Conservation (phyloP, 306 rosid genomes). For the Senna siamea region DNA sequence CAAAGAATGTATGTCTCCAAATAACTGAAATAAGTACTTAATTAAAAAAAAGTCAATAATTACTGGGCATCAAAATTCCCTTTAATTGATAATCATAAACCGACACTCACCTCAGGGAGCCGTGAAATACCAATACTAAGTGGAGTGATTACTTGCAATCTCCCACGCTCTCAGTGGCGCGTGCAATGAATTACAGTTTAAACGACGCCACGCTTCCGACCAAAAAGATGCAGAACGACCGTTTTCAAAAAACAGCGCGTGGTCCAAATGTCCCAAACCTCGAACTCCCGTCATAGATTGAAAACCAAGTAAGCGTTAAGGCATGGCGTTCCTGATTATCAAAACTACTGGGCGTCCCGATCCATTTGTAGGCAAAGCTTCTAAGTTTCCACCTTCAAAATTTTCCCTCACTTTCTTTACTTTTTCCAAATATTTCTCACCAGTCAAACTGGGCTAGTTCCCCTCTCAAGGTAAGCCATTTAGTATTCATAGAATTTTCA, state of each 20-base stretch:
- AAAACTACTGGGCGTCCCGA: slow-evolving; percentile 54
- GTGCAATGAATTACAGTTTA: background rate
- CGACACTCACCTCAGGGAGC: slow-evolving; percentile 31
- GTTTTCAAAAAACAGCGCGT: slow-evolving; percentile 18
- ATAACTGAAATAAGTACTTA: too few species aligned
- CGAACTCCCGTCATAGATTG: background rate
- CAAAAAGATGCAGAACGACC: too few species aligned
- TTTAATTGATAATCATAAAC: slow-evolving; percentile 30
- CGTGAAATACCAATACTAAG: slow-evolving; percentile 14
- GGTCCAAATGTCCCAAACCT: background rate
- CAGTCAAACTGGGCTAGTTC: slow-evolving; percentile 29
- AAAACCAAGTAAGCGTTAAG: slow-evolving; percentile 28
- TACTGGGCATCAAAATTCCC: too few species aligned
- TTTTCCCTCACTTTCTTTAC: slow-evolving; percentile 42
- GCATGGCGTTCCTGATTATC: slow-evolving; percentile 44
- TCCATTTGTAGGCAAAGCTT: slow-evolving; percentile 38
- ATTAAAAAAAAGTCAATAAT: too few species aligned
- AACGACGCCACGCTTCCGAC: background rate
- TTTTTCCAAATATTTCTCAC: background rate
- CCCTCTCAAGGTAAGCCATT: slow-evolving; percentile 25
- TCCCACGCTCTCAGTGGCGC: background rate
- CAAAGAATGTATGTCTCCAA: too few species aligned
- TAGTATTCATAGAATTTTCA: background rate
- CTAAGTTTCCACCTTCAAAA: slow-evolving; percentile 33
- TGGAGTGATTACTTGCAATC: background rate